phyloP scores from a whole-genome alignment of 495 filamentous ascomycete genomes.

The Cercophora scortea region DNA sequence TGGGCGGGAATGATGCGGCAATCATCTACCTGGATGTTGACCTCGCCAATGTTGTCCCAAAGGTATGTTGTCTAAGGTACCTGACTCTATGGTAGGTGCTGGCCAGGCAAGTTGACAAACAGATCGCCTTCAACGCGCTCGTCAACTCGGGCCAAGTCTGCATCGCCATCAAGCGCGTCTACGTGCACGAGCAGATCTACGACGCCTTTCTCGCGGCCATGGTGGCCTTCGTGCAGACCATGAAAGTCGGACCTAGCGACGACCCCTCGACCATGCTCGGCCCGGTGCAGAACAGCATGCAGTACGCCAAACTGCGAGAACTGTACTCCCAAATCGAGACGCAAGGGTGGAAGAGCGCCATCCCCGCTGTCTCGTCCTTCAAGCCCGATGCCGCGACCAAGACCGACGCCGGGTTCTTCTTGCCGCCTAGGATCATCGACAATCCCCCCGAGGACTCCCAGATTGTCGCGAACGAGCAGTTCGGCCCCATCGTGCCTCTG shows the following conservation, averaged over 20 bases:
- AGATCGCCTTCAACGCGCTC: constrained; percentile 25
- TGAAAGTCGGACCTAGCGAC: constrained; percentile 29
- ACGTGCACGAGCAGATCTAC: constrained; percentile 61
- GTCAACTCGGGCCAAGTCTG: constrained; percentile 51
- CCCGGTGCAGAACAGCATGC: constrained; percentile 54
- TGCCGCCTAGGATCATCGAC: constrained; percentile 33
- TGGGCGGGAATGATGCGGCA: constrained; percentile 61
- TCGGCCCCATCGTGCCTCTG: constrained; percentile 48
- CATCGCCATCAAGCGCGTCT: constrained; percentile 51
- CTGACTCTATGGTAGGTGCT: too few relatives aligned
- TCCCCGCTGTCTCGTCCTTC: neutral
- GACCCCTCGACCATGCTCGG: constrained; percentile 34
- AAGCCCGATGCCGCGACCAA: too few relatives aligned
- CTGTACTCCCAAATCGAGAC: constrained; percentile 32
- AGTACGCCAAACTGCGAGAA: constrained; percentile 43
- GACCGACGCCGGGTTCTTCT: constrained; percentile 26
- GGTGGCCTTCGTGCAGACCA: constrained; percentile 43
- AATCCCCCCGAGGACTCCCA: constrained; percentile 34
- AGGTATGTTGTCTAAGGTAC: constrained; percentile 28
- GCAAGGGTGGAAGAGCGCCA: constrained; percentile 24
- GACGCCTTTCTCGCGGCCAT: constrained; percentile 47
- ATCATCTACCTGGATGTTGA: constrained; percentile 63
- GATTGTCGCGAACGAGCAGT: constrained; percentile 36
- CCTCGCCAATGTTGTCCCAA: constrained; percentile 47
- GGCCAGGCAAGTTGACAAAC: too few relatives aligned